These are phyloP conservation scores for Phytophthora pistaciae DNA, from an alignment of 352 stramenopile species.

Conservation along the genomic window DNA sequence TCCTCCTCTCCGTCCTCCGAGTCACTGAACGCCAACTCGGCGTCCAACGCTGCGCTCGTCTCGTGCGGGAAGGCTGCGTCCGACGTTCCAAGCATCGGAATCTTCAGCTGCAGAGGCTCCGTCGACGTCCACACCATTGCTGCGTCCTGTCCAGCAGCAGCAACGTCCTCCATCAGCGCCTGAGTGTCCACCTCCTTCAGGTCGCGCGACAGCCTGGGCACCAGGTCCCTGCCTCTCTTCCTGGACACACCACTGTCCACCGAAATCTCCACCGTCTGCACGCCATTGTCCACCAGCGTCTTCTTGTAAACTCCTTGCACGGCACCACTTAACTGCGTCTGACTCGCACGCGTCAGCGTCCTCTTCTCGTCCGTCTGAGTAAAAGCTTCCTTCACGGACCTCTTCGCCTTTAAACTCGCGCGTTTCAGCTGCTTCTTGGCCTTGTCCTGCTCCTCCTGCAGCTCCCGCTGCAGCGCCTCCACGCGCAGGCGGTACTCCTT, in stretches of 20 bases:
- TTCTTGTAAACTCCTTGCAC: slow-evolving; percentile 18
- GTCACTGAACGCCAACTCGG: slow-evolving; percentile 47
- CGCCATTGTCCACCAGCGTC: slow-evolving; percentile 6
- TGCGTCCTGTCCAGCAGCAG: not conserved
- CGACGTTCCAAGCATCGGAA: not conserved
- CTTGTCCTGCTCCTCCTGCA: slow-evolving; percentile 15
- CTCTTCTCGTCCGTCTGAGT: not conserved
- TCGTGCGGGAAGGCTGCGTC: slow-evolving; percentile 14
- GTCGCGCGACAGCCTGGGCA: slow-evolving; percentile 23
- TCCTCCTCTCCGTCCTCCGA: slow-evolving; percentile 22
- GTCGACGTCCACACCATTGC: not conserved
- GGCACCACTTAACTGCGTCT: slow-evolving; percentile 36
- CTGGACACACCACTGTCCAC: slow-evolving; percentile 5
- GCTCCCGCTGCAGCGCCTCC: slow-evolving; percentile 53
- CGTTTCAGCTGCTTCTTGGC: slow-evolving; percentile 23
- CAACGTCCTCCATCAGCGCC: not conserved
- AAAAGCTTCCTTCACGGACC: not conserved
- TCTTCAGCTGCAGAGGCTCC: slow-evolving; percentile 13
- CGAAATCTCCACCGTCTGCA: slow-evolving; percentile 40
- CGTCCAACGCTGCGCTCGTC: slow-evolving; percentile 46
- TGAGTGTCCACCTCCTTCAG: not conserved
- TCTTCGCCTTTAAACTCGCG: not conserved
- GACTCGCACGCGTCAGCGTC: slow-evolving; percentile 18
- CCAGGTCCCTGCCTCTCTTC: slow-evolving; percentile 19
- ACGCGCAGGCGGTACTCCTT: slow-evolving; percentile 70